These are phyloP conservation scores for Nannochloropsis salina DNA, from an alignment of 108 stramenopile species.

Conservation along the genomic window DNA sequence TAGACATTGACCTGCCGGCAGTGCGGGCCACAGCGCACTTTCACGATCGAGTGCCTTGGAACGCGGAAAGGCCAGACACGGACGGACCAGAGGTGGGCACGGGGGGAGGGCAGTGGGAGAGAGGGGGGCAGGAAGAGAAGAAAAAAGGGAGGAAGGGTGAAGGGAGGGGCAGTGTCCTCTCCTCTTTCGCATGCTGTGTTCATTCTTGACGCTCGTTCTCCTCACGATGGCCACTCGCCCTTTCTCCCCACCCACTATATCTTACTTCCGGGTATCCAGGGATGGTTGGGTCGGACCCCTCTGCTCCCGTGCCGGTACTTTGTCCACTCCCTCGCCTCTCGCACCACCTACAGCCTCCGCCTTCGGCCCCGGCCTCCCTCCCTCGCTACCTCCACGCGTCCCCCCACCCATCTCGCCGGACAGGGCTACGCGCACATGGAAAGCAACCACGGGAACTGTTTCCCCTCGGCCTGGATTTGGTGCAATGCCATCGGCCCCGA, in stretches of 20 bases:
- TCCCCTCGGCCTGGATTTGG: not conserved
- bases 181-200: not conserved
- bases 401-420: not conserved
- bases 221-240: no score
- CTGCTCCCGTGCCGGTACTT: slow-evolving; percentile 22
- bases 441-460: slow-evolving; percentile 20
- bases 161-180: not conserved
- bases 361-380: not conserved
- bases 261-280: not conserved
- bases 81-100: not conserved
- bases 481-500: not conserved
- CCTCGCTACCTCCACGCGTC: not conserved
- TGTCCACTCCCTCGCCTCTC: slow-evolving; percentile 22
- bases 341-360: slow-evolving; percentile 18
- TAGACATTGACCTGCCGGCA: not conserved
- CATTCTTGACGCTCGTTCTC: no score
- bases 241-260: not conserved
- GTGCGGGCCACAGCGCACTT: not conserved
- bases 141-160: not conserved
- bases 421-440: slow-evolving; percentile 17
- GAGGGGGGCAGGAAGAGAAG: not conserved
- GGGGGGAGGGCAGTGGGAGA: not conserved
- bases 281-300: not conserved
- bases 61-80: not conserved
- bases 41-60: not conserved